Conservation (phyloP, 805 yeast genomes). For the Maudiozyma bulderi region DNA sequence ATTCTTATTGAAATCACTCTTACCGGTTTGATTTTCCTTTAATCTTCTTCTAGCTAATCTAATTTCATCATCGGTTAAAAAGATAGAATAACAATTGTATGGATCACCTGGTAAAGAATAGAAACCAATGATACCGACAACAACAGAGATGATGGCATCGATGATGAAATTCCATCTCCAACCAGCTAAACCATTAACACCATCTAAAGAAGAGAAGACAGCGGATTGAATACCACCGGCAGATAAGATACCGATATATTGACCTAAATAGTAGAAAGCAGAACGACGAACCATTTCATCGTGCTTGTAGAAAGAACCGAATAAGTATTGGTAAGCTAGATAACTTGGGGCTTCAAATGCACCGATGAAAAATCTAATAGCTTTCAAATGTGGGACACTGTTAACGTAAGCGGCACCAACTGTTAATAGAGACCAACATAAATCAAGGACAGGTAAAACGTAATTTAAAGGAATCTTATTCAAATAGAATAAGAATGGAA, state of each 20-base stretch:
- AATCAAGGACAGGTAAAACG: constrained; percentile 38
- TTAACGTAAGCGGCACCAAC: constrained; percentile 39
- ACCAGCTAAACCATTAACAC: constrained; percentile 44
- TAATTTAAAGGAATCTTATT: constrained; percentile 45
- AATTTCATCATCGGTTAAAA: constrained; percentile 48
- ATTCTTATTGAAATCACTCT: constrained; percentile 19
- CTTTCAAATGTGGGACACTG: constrained; percentile 42
- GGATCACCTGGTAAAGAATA: constrained; percentile 62
- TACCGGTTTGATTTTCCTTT: constrained; percentile 28
- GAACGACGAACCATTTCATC: constrained; percentile 53
- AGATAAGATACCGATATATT: constrained; percentile 51
- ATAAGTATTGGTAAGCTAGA: constrained; percentile 49
- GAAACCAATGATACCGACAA: constrained; percentile 47
- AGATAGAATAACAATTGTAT: constrained; percentile 41
- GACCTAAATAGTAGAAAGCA: constrained; percentile 54
- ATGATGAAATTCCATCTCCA: constrained; percentile 72
- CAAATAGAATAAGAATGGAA: constrained; percentile 51
- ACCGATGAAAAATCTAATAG: constrained; percentile 54
- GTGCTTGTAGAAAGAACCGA: constrained; percentile 50
- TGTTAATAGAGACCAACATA: constrained; percentile 55
- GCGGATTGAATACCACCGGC: constrained; percentile 56
- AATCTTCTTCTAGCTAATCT: constrained; percentile 40
- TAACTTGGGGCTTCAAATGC: constrained; percentile 51
- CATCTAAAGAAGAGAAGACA: constrained; percentile 38
- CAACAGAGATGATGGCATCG: constrained; percentile 51